phyloP scores from a whole-genome alignment of 75 land plant species.

The Chamaecyparis obtusa region DNA sequence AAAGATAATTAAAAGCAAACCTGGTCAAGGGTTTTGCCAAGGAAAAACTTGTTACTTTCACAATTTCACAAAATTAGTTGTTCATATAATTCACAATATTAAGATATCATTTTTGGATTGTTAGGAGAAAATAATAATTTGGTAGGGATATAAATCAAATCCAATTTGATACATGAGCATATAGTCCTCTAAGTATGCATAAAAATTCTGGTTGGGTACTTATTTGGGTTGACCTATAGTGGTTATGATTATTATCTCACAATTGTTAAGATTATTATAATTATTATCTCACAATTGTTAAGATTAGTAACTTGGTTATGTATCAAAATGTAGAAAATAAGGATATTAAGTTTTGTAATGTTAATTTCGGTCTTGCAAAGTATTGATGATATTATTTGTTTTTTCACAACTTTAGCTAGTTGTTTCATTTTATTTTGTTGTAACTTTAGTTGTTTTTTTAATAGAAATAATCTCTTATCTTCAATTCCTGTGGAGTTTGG shows the following conservation, averaged over 20 bases:
- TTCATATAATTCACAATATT: neutral
- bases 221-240: neutral
- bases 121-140: neutral
- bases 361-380: neutral
- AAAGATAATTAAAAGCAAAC: neutral
- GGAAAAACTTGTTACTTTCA: neutral
- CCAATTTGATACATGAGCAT: neutral
- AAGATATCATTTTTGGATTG: neutral
- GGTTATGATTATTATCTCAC: no score
- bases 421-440: neutral
- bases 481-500: conserved; percentile 74
- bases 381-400: neutral
- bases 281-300: neutral
- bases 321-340: neutral
- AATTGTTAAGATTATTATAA: no score
- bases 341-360: neutral
- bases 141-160: neutral
- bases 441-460: neutral
- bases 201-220: neutral
- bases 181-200: neutral
- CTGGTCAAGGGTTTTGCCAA: neutral
- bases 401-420: neutral
- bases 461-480: conserved; percentile 66
- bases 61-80: neutral
- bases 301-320: neutral